These are phyloP conservation scores for Salvia splendens DNA, from an alignment of 257 asterid genomes.

Conservation along the genomic window DNA sequence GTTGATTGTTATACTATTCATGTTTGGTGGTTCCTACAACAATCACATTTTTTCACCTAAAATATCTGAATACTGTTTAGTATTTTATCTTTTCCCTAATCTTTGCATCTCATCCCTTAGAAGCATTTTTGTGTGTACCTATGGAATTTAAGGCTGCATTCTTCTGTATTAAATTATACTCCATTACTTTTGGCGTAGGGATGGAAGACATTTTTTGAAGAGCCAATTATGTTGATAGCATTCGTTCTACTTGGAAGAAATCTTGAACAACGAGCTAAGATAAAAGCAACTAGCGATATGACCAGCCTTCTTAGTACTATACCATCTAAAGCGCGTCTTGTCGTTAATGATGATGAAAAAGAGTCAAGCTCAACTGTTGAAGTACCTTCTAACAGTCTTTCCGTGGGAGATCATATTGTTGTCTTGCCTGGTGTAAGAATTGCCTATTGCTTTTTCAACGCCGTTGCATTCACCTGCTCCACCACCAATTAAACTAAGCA, in stretches of 20 bases:
- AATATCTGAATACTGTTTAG: constrained; percentile 1
- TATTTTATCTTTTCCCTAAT: constrained; percentile 1
- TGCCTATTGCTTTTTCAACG: constrained; percentile 25
- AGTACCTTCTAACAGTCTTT: constrained; percentile 81
- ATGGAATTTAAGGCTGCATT: constrained; percentile 26
- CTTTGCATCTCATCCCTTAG: constrained; percentile 27
- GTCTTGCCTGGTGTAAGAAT: constrained; percentile 95
- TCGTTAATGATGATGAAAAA: constrained; percentile 55
- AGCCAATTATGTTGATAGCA: constrained; percentile 98
- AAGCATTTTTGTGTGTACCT: constrained; percentile 21
- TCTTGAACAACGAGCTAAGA: constrained; percentile 98
- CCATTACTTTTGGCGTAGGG: constrained; percentile 62
- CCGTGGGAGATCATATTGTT: constrained; percentile 89
- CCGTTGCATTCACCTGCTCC: constrained; percentile 4
- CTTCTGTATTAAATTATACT: constrained; percentile 27
- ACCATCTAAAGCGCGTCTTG: constrained; percentile 98
- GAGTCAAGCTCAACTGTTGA: constrained; percentile 68
- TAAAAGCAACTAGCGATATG: constrained; percentile 96
- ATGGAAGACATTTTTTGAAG: constrained; percentile 97
- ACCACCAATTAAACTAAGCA: neutral
- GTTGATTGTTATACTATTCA: constrained; percentile 10
- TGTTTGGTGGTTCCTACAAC: constrained; percentile 6
- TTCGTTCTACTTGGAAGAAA: constrained; percentile 94
- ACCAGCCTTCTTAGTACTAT: constrained; percentile 81
- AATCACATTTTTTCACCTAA: neutral